Base-by-base conservation (phyloP, 2,329 filamentous ascomycete species). In the Xylariaceae sp. region DNA sequence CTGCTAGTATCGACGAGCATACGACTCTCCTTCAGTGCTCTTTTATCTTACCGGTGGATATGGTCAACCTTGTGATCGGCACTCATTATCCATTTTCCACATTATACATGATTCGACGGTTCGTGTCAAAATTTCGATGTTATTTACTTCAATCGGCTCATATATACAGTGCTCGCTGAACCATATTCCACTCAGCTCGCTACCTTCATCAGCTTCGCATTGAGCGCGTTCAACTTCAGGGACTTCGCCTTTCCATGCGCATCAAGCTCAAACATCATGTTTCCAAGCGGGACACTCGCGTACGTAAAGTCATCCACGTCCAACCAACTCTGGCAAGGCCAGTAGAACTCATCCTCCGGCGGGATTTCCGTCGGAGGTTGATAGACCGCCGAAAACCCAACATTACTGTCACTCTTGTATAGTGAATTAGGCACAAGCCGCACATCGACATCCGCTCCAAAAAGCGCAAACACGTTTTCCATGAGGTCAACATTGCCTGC, bases 251-350 rank as follows among this genome's bases (percentile, higher is more conserved):
- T 48, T 19, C 50, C 50, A 48, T 45, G 22, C 11, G 13, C 34
- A 44, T 45, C 31, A 11, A 52, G 16, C 12, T 52, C 42, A 31
- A 52, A 52, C 11, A 36, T 42, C 45, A 52, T 52, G 33, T 44
- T 31, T 36, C 50, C 50, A 31, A 52, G 50, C 6, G 50, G 50
- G 28, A 52, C 50, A 18, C 42, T 48, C 14, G 45, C 50, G 42
- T 52, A 52, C 36, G 50, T 52, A 36, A 41, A 52, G 39, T 52
- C 50, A 41, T 52, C 50, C 28, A 52, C 17, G 13, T 52, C 50
- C 16, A 52, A 45, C 50, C 50, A 52, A 17, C 45, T 48, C 45
- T 45, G 19, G 18, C 50, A 52, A n/a, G 50, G 41, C 50, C 50
- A 52, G 45, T 52, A 52, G 45, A 52, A 52, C 41, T 52, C 41